These are phyloP conservation scores for Phytopythium litorale DNA, from an alignment of 352 stramenopile species.

Conservation along the genomic window DNA sequence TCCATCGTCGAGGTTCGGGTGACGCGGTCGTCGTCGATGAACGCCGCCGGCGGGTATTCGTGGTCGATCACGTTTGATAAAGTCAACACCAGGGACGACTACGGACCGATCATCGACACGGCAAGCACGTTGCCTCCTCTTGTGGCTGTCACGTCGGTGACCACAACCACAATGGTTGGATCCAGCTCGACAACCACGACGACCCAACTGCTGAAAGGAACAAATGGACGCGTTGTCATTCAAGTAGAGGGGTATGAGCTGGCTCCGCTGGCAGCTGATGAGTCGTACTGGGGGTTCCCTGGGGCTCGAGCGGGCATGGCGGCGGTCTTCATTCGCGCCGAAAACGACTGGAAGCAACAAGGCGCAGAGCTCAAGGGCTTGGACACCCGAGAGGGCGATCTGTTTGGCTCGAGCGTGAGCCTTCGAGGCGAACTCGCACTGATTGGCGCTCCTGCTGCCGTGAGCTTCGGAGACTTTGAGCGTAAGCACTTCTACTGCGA, in stretches of 20 bases:
- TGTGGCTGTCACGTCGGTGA: slow-evolving; percentile 30
- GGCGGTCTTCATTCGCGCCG: slow-evolving; percentile 56
- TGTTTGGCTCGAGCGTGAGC: slow-evolving; percentile 74
- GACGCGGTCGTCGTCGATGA: slow-evolving; percentile 58
- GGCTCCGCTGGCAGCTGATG: slow-evolving; percentile 19
- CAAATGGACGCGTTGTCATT: slow-evolving; percentile 48
- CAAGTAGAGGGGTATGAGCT: slow-evolving; percentile 50
- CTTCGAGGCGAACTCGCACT: slow-evolving; percentile 46
- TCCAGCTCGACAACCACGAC: slow-evolving; percentile 2
- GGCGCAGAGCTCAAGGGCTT: slow-evolving; percentile 40
- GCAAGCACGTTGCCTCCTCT: slow-evolving; percentile 68
- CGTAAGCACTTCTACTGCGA: slow-evolving; percentile 67
- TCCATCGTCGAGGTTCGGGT: slow-evolving; percentile 68
- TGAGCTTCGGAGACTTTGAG: slow-evolving; percentile 73
- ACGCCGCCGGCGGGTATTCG: slow-evolving; percentile 72
- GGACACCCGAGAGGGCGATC: slow-evolving; percentile 61
- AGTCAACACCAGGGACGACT: slow-evolving; percentile 75
- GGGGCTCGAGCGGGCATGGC: slow-evolving; percentile 55
- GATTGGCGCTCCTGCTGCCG: slow-evolving; percentile 58
- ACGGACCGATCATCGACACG: slow-evolving; percentile 59
- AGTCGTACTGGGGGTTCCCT: slow-evolving; percentile 51
- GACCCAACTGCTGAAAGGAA: slow-evolving; percentile 41
- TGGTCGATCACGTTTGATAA: slow-evolving; percentile 82
- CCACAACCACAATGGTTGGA: not conserved
- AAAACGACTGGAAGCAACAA: slow-evolving; percentile 79